Base-by-base conservation (phyloP, 2,329 filamentous ascomycete species). In the Aureobasidium sp. region DNA sequence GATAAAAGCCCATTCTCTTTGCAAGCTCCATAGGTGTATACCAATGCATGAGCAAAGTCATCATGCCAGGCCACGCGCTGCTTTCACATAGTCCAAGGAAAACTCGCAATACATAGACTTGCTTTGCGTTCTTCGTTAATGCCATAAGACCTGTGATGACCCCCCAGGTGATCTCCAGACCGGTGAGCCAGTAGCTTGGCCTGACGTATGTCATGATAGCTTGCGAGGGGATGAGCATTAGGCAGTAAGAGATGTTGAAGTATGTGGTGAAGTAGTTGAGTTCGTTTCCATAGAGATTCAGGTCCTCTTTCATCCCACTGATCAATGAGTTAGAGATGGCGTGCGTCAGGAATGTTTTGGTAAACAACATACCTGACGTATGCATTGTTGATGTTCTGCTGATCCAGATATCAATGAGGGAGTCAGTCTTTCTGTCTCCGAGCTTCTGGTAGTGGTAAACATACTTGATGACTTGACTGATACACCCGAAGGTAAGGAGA, bases 11-110 rank as follows among this genome's bases (percentile, higher is more conserved):
- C 67, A 68, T 68, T 1, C 67, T 51, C 27, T 67, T 69, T 2
- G 67, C 67, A 5, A 69, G 62, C 52, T 69, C 67, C 8, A 63
- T 64, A 0, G 66, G 67, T 2, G 67, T 69, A 41, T 67, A 65
- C 51, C 65, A 66, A 65, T 65, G 67, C 36, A 62, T 77, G 41
- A 77, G 72, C 5, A 77, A 65, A 0, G 75, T 77, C 72, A 77
- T 77, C 74, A 77, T 77, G 4, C 75, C 75, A 0, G 76, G 76
- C 75, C 75, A 78, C 3, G 76, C 75, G 71, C n/a, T 72, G 66
- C 71, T 65, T 71, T 76, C 65, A 29, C 64, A 67, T 3, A 69
- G 63, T 6, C 69, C 69, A 2, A 70, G 52, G 48, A 71, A 69
- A 5, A 69, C 67, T 41, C 69, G 59, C 32, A 71, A 65, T 6